These are phyloP conservation scores for Candida multigemmis DNA, from an alignment of 805 yeast species.

Conservation along the genomic window DNA sequence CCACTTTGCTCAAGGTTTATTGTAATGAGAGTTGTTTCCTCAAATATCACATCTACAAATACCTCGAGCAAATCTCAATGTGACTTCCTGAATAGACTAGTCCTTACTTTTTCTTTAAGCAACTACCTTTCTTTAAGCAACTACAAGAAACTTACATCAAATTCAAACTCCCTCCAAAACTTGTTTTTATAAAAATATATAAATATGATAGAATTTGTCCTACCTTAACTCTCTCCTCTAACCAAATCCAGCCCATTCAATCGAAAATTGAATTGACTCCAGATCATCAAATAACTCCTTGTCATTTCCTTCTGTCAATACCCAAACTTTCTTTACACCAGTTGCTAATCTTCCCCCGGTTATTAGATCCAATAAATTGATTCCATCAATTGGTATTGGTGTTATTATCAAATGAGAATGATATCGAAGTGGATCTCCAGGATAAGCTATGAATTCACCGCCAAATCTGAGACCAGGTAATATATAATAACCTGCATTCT, in stretches of 20 bases:
- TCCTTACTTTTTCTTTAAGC: no score
- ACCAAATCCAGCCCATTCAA: slow-evolving; percentile 98
- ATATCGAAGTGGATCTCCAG: slow-evolving; percentile 87
- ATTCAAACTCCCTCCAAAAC: not conserved
- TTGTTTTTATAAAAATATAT: not conserved
- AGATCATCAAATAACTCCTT: slow-evolving; percentile 7
- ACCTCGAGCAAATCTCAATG: no score
- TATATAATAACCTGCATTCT: slow-evolving; percentile 45
- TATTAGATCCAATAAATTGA: slow-evolving; percentile 41
- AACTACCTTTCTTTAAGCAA: no score
- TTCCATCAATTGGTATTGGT: slow-evolving; percentile 13
- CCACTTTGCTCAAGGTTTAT: no score
- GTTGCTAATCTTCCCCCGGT: slow-evolving; percentile 91
- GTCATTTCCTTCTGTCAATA: slow-evolving; percentile 40
- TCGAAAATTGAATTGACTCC: slow-evolving; percentile 45
- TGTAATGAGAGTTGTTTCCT: no score
- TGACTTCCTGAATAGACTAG: no score
- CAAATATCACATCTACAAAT: no score
- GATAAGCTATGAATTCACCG: slow-evolving; percentile 80
- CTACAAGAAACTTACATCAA: not conserved
- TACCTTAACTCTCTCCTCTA: no score
- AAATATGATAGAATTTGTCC: no score
- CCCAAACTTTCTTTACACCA: slow-evolving; percentile 81
- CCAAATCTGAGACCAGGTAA: slow-evolving; percentile 92
- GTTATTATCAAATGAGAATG: slow-evolving; percentile 80